phyloP scores from a whole-genome alignment of 768 basidiomycete genomes.

The Lactarius tabidus region DNA sequence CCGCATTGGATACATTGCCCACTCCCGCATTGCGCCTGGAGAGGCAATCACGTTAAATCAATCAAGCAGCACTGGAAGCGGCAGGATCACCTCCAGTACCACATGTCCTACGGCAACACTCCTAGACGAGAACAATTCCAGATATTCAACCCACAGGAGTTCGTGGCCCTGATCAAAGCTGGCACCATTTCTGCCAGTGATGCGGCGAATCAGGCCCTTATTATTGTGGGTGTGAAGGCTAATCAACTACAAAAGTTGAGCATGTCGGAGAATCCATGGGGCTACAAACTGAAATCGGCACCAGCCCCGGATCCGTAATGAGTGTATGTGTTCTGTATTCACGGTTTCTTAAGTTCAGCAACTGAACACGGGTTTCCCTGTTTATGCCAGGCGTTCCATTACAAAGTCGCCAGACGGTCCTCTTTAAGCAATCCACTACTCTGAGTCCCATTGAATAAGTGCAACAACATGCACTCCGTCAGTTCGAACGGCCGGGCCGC shows the following conservation, averaged over 20 bases:
- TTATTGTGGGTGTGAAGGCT: background rate
- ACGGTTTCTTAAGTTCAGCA: background rate
- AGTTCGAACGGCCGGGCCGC: too few species aligned
- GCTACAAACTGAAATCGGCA: background rate
- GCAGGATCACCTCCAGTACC: background rate
- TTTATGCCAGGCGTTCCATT: background rate
- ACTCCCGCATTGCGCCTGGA: background rate
- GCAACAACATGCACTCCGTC: too few species aligned
- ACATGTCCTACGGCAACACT: background rate
- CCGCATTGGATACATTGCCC: conserved; percentile 1
- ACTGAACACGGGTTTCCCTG: background rate
- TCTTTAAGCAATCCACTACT: background rate
- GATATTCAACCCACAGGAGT: conserved; percentile 2
- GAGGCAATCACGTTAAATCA: background rate
- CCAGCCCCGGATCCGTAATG: background rate
- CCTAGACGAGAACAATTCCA: background rate
- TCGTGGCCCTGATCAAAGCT: background rate
- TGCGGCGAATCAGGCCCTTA: background rate
- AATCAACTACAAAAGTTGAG: background rate
- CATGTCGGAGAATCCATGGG: background rate
- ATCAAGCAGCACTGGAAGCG: background rate
- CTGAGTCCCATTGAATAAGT: too few species aligned
- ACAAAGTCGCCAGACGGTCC: background rate
- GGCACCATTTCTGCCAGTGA: background rate
- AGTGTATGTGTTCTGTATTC: background rate